Base-by-base conservation (phyloP, 306 rosid genomes). In the Hippophae gyantsensis region DNA sequence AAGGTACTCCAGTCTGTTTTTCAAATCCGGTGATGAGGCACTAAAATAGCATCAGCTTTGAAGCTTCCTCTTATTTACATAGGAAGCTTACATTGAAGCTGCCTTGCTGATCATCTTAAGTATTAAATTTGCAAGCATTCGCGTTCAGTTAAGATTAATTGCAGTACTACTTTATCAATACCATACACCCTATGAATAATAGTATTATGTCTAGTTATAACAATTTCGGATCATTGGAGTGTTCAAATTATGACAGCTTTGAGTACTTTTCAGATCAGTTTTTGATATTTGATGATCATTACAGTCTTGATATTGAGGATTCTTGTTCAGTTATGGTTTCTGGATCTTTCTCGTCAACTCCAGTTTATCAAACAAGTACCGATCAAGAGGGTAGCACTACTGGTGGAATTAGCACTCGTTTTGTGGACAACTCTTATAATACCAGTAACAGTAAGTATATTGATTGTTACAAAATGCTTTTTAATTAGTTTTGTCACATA, bases 21-120 rank as follows among this genome's bases (percentile, higher is more conserved):
- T 18, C 18, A 18, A 18, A 0, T 18, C 18, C 18, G 18, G 18
- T 18, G 18, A 18, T 18, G 18, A 18, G 18, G 18, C 18, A 18
- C 18, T 18, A 18, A 18, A 18, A 18, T 42, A 53, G 76, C 61
- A 63, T 71, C 61, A 68, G 42, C 75, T 0, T 69, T 54, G 90
- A 87, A 90, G 69, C 71, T 90, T 87, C 97, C 87, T 71, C 5
- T 14, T 42, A 40, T 18, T 62, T 81, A 63, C 82, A n/a, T 43
- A 76, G 83, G 96, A 87, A 90, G 71, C 26, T 80, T 76, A 66
- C 79, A 26, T 48, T 62, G 90, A 82, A 86, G 63, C 77, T 72
- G 26, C 87, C 81, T 71, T 43, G 10, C 57, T 5, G 47, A 25
- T 14, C 64, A 55, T 13, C 43, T 27, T 50, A 49, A 42, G 61